Evolutionary conservation across 169 alveolate genomes (phyloP).

Genomic region (Plasmodium reichenowi): DNA sequence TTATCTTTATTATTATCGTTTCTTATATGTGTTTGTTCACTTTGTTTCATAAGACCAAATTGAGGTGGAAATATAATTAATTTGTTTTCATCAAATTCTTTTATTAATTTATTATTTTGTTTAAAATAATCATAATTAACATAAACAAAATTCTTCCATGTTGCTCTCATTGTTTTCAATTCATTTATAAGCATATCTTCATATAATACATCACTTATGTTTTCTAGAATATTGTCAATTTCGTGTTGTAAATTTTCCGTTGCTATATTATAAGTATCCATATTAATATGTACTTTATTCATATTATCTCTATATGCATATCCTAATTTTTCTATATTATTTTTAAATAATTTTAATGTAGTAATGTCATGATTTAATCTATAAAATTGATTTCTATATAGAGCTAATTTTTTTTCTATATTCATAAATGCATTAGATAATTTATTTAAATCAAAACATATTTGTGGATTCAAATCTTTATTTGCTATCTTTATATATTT

Average conservation of each 20-base stretch:
- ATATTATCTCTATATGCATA: constrained; percentile 39
- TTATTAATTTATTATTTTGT: background rate
- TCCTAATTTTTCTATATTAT: constrained; percentile 16
- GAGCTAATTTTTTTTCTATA: background rate
- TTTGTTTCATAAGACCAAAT: background rate
- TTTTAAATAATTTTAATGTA: constrained; percentile 12
- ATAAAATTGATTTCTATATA: constrained; percentile 9
- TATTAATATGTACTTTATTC: background rate
- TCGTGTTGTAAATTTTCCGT: constrained; percentile 19
- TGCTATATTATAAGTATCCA: constrained; percentile 21
- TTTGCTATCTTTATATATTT: constrained; percentile 2
- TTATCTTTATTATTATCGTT: background rate
- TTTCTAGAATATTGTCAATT: constrained; percentile 19
- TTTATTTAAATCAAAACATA: constrained; percentile 7
- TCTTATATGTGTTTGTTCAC: background rate
- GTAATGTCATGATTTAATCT: constrained; percentile 12
- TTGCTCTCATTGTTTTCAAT: constrained; percentile 13
- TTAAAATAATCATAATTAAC: background rate
- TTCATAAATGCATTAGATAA: background rate
- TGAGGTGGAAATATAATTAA: constrained; percentile 23
- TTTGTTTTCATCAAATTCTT: constrained; percentile 8
- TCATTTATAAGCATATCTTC: constrained; percentile 22
- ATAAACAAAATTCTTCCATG: constrained; percentile 22
- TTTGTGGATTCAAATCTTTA: constrained; percentile 17
- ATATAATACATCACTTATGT: constrained; percentile 10